Base-by-base conservation (phyloP, 768 basidiomycete genomes). In the Collybia sordida region DNA sequence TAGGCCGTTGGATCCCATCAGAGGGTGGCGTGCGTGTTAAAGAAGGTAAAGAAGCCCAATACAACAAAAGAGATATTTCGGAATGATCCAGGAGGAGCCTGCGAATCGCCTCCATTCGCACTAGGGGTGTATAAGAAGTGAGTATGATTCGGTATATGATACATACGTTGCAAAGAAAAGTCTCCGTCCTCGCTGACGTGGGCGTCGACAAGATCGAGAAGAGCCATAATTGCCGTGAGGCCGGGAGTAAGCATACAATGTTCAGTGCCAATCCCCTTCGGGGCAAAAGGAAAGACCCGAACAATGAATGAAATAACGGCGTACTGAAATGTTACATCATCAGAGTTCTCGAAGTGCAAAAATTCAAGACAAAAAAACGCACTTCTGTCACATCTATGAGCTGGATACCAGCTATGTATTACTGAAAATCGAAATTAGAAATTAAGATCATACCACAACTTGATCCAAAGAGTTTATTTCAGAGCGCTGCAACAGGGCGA, bases 351-450 rank as follows among this genome's bases (percentile, higher is more conserved):
- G 9, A 31, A 31, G 3, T 31, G 9, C 14, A 12, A 12, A 11
- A 31, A 4, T 3, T 11, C 31, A 6, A 11, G 3, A 31, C 4
- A 12, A 12, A 40, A 4, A 11, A 31, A 12, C 9, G 25, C 46
- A 55, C 58, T 49, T 59, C 58, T 6, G 55, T 36, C 19, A 55
- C 48, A 23, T 57, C 58, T 49, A 59, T 49, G 8, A 59, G 46
- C 58, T 59, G 22, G 3, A 35, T 21, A 14, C 7, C 2, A 39
- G n/a, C 15, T 12, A 12, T 3, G n/a, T 12, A 11, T 24, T 27
- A 25, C 47, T 23, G 4, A 18, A 21, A 12, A 28, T 52, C 19
- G 39, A 17, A 3, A 36, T 34, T 39, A 19, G 23, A 21, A 40
- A n/a, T 8, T 24, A 47, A 8, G 34, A 35, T 47, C 56, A 21